Evolutionary conservation across 352 stramenopile species (phyloP).

Genomic region (Globisporangium megalacanthum): DNA sequence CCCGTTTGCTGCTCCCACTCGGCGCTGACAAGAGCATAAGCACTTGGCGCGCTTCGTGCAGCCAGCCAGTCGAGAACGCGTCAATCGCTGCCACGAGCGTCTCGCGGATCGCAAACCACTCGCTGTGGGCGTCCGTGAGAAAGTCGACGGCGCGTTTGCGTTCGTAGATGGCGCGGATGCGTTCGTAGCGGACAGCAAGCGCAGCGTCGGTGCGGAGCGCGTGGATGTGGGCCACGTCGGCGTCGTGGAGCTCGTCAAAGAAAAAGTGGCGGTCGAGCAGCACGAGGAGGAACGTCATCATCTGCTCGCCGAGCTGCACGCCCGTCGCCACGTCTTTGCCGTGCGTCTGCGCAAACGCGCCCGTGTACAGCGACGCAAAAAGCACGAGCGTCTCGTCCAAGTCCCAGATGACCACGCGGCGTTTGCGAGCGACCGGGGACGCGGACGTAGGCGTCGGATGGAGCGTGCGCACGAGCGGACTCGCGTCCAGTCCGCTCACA

Average conservation of each 20-base stretch:
- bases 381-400: conserved; percentile 80
- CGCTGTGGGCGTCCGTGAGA: conserved; percentile 48
- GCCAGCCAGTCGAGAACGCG: conserved; percentile 62
- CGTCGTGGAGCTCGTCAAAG: conserved; percentile 72
- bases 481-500: not conserved
- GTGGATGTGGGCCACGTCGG: conserved; percentile 65
- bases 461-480: conserved; percentile 1
- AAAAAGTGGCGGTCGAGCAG: conserved; percentile 84
- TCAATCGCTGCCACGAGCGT: conserved; percentile 71
- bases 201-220: conserved; percentile 2
- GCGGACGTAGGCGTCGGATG: not conserved
- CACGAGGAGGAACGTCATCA: conserved; percentile 80
- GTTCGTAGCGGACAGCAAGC: conserved; percentile 32
- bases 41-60: conserved; percentile 53
- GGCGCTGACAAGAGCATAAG: conserved; percentile 37
- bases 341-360: conserved; percentile 55
- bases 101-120: conserved; percentile 65
- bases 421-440: conserved; percentile 1
- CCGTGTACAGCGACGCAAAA: conserved; percentile 77
- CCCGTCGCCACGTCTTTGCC: conserved; percentile 53
- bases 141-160: conserved; percentile 57
- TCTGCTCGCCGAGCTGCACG: conserved; percentile 68
- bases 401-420: conserved; percentile 78
- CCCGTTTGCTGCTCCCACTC: not conserved
- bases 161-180: conserved; percentile 79